Percentiles rank a stretch among this genome's conserved stretches.
These are phyloP conservation scores for Ceratobasidium sp. DNA, from an alignment of 1,284 basidiomycete species.

Conservation along the genomic window DNA sequence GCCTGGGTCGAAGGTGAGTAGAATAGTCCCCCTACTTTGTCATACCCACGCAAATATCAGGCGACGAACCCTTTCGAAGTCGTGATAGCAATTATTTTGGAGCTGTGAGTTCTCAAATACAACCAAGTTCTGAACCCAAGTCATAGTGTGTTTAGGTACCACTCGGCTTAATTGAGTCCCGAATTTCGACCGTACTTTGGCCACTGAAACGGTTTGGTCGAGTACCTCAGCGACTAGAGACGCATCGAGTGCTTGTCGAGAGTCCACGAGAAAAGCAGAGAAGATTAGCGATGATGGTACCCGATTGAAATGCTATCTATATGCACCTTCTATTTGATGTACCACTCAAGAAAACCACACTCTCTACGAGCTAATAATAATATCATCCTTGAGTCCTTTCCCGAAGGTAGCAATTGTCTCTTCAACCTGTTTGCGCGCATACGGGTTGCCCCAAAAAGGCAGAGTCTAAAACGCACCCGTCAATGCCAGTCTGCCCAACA, in stretches of 20 bases:
- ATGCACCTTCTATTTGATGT: neutral
- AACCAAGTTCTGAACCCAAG: neutral
- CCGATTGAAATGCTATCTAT: neutral
- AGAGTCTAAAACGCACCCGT: constrained; percentile 9
- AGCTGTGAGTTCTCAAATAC: constrained; percentile 31
- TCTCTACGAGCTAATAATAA: constrained; percentile 30
- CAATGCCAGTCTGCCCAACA: neutral
- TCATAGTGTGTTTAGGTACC: constrained; percentile 39
- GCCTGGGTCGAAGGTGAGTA: constrained; percentile 47
- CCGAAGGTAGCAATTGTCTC: constrained; percentile 29
- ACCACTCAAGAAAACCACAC: no score
- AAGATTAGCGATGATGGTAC: constrained; percentile 12
- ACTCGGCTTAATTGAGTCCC: constrained; percentile 45
- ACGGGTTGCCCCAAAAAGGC: neutral
- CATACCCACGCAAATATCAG: constrained; percentile 10
- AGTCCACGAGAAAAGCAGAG: constrained; percentile 31
- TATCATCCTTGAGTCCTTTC: constrained; percentile 39
- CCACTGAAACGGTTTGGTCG: constrained; percentile 41
- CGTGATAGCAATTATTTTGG: constrained; percentile 47
- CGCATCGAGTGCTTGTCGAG: constrained; percentile 26
- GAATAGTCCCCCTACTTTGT: neutral
- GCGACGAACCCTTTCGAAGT: constrained; percentile 47
- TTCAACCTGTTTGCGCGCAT: constrained; percentile 14
- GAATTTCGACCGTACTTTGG: constrained; percentile 38
- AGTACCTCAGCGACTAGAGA: constrained; percentile 34